A percentile compares a stretch with the other conserved stretches of the same genome.
These are phyloP conservation scores for Boletus patriciae DNA, from an alignment of 768 basidiomycete species.

Conservation along the genomic window DNA sequence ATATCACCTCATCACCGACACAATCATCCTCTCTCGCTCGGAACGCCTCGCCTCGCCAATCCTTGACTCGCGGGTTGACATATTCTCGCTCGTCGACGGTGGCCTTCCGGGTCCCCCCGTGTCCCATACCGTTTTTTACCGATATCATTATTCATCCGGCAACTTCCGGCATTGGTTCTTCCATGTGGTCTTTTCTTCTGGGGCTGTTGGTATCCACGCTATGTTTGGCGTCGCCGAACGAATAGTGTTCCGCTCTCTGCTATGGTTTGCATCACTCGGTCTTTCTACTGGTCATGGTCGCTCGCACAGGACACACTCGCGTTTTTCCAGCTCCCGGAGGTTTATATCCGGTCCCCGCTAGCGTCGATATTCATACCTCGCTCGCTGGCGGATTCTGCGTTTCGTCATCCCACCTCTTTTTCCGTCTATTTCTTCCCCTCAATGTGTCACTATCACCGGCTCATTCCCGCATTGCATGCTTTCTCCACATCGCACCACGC, in stretches of 20 bases:
- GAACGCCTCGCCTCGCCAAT: conserved; percentile 27
- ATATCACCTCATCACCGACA: conserved; percentile 35
- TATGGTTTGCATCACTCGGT: conserved; percentile 31
- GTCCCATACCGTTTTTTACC: conserved; percentile 30
- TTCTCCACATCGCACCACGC: conserved; percentile 41
- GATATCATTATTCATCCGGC: conserved; percentile 48
- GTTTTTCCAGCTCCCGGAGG: conserved; percentile 16
- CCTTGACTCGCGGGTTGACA: conserved; percentile 1
- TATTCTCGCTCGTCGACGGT: conserved; percentile 7
- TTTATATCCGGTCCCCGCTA: conserved; percentile 33
- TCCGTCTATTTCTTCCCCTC: conserved; percentile 31
- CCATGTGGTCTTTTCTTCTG: conserved; percentile 29
- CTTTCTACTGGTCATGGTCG: conserved; percentile 36
- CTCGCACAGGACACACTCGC: conserved; percentile 40
- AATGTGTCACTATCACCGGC: conserved; percentile 45
- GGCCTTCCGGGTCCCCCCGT: conserved; percentile 23
- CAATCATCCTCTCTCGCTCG: conserved; percentile 29
- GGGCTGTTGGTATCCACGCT: conserved; percentile 35
- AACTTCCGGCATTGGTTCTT: conserved; percentile 32
- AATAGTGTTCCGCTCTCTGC: conserved; percentile 32
- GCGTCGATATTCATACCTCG: conserved; percentile 50
- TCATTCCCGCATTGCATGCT: conserved; percentile 41
- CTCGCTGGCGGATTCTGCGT: conserved; percentile 33
- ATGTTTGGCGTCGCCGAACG: conserved; percentile 23
- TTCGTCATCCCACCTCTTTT: conserved; percentile 24